phyloP scores from a whole-genome alignment of 148 eudicot species.

The Rhododendron griersonianum region DNA sequence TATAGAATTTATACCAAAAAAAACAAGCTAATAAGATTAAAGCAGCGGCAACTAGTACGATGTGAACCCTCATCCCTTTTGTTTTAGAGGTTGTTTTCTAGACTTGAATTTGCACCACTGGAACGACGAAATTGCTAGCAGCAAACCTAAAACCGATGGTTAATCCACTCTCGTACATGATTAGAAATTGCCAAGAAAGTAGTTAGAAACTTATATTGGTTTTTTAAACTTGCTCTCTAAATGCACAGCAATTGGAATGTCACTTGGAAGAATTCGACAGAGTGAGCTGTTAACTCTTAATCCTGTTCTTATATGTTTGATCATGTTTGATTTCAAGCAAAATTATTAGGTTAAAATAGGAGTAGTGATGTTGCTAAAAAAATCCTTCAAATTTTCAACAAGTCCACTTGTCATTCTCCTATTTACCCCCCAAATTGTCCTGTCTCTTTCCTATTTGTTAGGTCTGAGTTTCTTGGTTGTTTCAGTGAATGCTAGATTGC shows the following conservation, averaged over 20 bases:
- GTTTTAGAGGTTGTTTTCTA: neutral
- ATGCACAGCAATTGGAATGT: neutral
- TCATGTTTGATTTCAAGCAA: neutral
- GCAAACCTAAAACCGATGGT: neutral
- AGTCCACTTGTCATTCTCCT: slow-evolving; percentile 4
- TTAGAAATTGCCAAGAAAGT: neutral
- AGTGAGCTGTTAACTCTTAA: slow-evolving; percentile 5
- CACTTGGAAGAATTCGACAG: neutral
- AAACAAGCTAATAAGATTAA: no score
- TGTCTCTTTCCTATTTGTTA: slow-evolving; percentile 16
- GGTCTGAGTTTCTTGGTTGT: neutral
- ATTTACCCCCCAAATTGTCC: neutral
- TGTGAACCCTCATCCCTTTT: neutral
- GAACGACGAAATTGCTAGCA: neutral
- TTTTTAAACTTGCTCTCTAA: neutral
- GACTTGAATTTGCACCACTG: neutral
- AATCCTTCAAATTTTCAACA: neutral
- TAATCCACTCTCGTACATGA: neutral
- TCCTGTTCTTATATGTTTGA: neutral
- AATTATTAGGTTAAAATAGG: neutral
- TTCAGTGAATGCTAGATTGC: neutral
- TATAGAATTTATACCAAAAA: no score
- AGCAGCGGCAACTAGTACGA: neutral
- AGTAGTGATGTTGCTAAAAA: neutral
- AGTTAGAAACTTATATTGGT: neutral